Base-by-base conservation (phyloP, 2,329 filamentous ascomycete genomes). In the Grosmannia huntii region DNA sequence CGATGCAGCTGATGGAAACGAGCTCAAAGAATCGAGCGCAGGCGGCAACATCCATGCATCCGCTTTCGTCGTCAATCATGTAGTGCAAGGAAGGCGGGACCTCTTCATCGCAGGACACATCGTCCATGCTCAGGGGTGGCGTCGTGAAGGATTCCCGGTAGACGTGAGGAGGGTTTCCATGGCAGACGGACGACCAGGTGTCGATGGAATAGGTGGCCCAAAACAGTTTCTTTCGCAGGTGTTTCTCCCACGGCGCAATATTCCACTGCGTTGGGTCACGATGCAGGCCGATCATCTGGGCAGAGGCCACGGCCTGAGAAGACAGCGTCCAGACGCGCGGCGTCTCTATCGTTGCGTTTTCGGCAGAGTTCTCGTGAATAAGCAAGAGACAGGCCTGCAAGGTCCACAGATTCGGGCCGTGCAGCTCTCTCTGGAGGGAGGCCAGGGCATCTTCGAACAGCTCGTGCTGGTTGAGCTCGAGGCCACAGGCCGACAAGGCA, bases 111-210 rank as follows among this genome's bases (percentile, higher is more conserved):
- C 67, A 71, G 9, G 68, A 63, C 10, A 76, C 56, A 60, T 77
- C 75, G 2, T 76, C 73, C 63, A 76, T 68, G 6, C 67, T 65
- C 7, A 71, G 67, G 2, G 67, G 63, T 0, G 66, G 59, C 0
- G 75, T 77, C 53, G 70, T 72, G 57, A 73, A 77, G 0, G 74
- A 73, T 3, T 66, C 67, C 3, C 62, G 61, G 53, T 68, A 68
- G 28, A 77, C 72, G 60, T 76, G 74, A 2, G 74, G 73, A 4
- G 75, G 73, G 53, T 76, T 76, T 0, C 75, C 75, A 59, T 77
- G 74, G 44, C 71, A 73, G 31, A 76, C 68, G 1, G 74, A 69
- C 1, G 74, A 72, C 75, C 75, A 77, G 31, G 69, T 69, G 57
- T 77, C 75, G 0, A 70, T 68, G 4, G 70, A 62, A 51, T 71